Conservation (phyloP, 345 rosid genomes). For the Isatis tinctoria region DNA sequence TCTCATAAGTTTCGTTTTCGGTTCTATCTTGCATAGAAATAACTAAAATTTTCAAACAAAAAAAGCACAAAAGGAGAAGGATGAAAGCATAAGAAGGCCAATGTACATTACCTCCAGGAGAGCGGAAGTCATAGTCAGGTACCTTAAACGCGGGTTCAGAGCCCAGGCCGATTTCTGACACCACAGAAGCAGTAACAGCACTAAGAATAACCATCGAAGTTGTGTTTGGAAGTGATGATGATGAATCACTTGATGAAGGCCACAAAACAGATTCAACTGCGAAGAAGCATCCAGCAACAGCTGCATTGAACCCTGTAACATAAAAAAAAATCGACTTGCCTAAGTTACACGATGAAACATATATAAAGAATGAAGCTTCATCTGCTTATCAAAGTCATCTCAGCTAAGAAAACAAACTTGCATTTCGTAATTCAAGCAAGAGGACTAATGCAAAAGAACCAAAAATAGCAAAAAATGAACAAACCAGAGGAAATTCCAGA, state of each 20-base stretch:
- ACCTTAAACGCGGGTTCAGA: slow-evolving; percentile 88
- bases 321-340: not conserved
- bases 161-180: slow-evolving; percentile 84
- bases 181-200: slow-evolving; percentile 81
- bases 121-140: slow-evolving; percentile 89
- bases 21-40: not conserved
- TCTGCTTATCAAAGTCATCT: not conserved
- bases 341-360: not conserved
- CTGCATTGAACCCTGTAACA: slow-evolving; percentile 81
- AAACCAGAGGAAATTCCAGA: slow-evolving; percentile 89
- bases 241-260: slow-evolving; percentile 64
- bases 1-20: not conserved
- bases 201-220: slow-evolving; percentile 92
- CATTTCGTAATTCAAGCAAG: not conserved
- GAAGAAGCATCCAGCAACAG: slow-evolving; percentile 95
- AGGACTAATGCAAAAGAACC: not conserved
- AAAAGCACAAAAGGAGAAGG: slow-evolving; percentile 10
- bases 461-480: not conserved
- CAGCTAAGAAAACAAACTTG: not conserved
- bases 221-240: slow-evolving; percentile 63
- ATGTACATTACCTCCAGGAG: slow-evolving; percentile 60
- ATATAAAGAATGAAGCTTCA: not conserved
- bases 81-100: not conserved
- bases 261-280: slow-evolving; percentile 91
- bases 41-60: not conserved